phyloP scores from a whole-genome alignment of 2,329 filamentous ascomycete species.

The Xylaria sp. region DNA sequence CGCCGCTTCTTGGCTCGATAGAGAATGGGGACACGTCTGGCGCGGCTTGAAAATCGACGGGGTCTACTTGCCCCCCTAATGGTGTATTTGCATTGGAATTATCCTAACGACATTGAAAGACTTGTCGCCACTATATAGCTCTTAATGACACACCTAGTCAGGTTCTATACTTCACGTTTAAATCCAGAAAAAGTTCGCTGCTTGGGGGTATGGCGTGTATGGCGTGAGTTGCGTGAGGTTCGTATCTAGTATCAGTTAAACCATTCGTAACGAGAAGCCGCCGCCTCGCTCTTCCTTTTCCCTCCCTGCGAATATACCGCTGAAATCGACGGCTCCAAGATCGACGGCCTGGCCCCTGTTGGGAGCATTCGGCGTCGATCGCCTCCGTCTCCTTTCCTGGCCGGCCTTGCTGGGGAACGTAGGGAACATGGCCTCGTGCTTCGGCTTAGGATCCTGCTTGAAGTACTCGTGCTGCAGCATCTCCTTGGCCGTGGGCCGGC shows the following conservation, averaged over 20 bases:
- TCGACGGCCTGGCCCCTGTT: slow-evolving; percentile 69
- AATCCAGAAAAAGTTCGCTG: slow-evolving; percentile 19
- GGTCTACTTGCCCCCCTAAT: neutral
- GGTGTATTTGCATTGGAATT: slow-evolving; percentile 16
- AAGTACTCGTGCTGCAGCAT: slow-evolving; percentile 86
- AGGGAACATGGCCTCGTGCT: slow-evolving; percentile 89
- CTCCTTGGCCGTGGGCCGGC: slow-evolving; percentile 70
- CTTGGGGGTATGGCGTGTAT: slow-evolving; percentile 13
- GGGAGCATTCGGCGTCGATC: slow-evolving; percentile 81
- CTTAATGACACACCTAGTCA: slow-evolving; percentile 26
- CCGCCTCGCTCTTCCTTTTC: slow-evolving; percentile 67
- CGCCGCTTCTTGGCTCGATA: neutral
- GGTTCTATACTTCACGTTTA: slow-evolving; percentile 8
- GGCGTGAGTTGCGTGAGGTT: slow-evolving; percentile 3
- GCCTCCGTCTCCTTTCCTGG: slow-evolving; percentile 76
- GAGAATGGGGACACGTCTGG: slow-evolving; percentile 7
- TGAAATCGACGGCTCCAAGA: slow-evolving; percentile 64
- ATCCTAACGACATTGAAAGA: slow-evolving; percentile 11
- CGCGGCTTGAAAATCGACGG: slow-evolving; percentile 17
- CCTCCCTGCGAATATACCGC: slow-evolving; percentile 69
- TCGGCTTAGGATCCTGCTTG: slow-evolving; percentile 83
- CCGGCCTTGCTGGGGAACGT: slow-evolving; percentile 96
- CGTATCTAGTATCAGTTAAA: slow-evolving; percentile 36
- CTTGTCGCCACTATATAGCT: slow-evolving; percentile 26
- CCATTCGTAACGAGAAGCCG: slow-evolving; percentile 68